phyloP scores from a whole-genome alignment of 2,329 filamentous ascomycete species.

The Diaporthe citriasiana region DNA sequence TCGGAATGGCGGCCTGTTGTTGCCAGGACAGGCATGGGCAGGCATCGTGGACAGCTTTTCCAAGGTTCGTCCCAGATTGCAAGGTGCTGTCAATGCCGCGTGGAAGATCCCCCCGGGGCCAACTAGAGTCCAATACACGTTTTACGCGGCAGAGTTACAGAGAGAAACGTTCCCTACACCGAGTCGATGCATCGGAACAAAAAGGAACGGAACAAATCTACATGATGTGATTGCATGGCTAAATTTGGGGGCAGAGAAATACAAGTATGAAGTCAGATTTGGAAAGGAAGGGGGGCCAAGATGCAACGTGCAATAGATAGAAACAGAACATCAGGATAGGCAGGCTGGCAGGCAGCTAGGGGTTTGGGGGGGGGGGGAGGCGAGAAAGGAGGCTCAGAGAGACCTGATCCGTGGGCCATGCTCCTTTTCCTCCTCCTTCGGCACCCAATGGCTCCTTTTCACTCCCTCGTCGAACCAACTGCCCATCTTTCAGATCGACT shows the following conservation, averaged over 20 bases:
- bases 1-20: constrained; percentile 24
- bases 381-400: constrained; percentile 25
- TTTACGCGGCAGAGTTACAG: constrained; percentile 37
- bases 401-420: constrained; percentile 31
- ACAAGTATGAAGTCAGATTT: neutral
- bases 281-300: constrained; percentile 10
- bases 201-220: constrained; percentile 7
- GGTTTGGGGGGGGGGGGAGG: neutral
- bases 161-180: constrained; percentile 39
- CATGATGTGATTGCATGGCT: neutral
- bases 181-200: constrained; percentile 23
- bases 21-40: constrained; percentile 5
- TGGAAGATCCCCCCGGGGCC: constrained; percentile 26
- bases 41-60: constrained; percentile 1
- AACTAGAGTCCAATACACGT: constrained; percentile 10
- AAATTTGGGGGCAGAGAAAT: neutral
- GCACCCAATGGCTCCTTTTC: neutral
- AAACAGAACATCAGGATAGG: constrained; percentile 33
- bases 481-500: neutral
- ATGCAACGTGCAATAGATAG: constrained; percentile 25
- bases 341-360: neutral
- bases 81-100: constrained; percentile 6
- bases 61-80: constrained; percentile 30
- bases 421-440: constrained; percentile 22
- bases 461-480: neutral